Conservation (phyloP, 176 grass and related monocot genomes). For the Zizania latifolia region DNA sequence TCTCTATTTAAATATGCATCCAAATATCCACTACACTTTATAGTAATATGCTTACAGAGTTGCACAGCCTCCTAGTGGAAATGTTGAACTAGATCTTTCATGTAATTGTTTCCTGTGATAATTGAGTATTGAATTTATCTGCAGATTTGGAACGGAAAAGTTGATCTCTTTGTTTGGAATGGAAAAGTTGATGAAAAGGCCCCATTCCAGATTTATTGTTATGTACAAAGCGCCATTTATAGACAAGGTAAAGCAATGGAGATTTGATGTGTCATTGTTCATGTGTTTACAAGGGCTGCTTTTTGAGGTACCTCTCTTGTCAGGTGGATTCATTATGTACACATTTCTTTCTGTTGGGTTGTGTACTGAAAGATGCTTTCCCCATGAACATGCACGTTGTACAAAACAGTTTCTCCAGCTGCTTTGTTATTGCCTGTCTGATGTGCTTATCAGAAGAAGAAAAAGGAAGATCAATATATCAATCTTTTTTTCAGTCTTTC, state of each 20-base stretch:
- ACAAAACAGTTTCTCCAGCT: neutral
- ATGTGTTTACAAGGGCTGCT: slow-evolving; percentile 17
- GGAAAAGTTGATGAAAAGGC: no score
- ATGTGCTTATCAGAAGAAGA: neutral
- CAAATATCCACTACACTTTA: neutral
- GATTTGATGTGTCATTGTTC: slow-evolving; percentile 11
- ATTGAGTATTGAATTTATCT: slow-evolving; percentile 22
- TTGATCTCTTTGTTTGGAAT: slow-evolving; percentile 8
- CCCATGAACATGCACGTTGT: neutral
- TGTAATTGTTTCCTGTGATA: slow-evolving; percentile 8
- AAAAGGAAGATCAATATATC: slow-evolving; percentile 11
- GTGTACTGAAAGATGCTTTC: slow-evolving; percentile 16
- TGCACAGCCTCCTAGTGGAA: neutral
- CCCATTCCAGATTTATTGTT: no score
- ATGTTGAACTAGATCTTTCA: neutral
- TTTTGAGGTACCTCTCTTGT: slow-evolving; percentile 4
- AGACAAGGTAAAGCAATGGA: neutral
- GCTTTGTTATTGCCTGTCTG: slow-evolving; percentile 7
- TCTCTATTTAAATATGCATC: neutral
- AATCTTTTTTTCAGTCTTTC: slow-evolving; percentile 1
- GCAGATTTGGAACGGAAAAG: neutral
- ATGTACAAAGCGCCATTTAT: neutral
- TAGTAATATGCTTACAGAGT: neutral
- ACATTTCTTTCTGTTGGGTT: slow-evolving; percentile 33
- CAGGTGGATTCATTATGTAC: slow-evolving; percentile 11